Conservation (phyloP, 345 rosid genomes). For the Erucastrum elatum region DNA sequence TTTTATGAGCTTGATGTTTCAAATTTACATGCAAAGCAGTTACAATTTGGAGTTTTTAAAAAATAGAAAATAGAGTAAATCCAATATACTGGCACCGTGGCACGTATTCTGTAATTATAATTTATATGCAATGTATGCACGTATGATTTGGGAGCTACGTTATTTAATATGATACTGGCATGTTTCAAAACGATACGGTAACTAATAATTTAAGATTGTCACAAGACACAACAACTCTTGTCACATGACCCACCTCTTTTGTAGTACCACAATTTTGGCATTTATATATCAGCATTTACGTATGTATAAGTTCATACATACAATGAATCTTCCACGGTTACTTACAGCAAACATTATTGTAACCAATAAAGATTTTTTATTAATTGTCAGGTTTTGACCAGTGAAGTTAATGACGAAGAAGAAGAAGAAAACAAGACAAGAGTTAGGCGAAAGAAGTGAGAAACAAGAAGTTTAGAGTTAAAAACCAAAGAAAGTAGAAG, state of each 20-base stretch:
- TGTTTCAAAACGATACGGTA: neutral
- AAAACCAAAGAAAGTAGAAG: constrained; percentile 10
- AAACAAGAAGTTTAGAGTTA: constrained; percentile 10
- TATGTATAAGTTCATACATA: neutral
- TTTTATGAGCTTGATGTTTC: neutral
- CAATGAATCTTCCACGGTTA: constrained; percentile 26
- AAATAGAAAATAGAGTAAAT: neutral
- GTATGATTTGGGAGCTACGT: neutral
- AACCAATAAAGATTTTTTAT: constrained; percentile 5
- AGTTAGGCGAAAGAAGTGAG: constrained; percentile 14
- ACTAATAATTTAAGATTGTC: constrained; percentile 23
- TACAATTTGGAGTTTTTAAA: neutral
- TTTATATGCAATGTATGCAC: neutral
- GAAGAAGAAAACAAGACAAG: neutral
- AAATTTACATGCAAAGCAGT: constrained; percentile 18
- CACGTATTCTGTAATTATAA: neutral
- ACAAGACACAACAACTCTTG: constrained; percentile 13
- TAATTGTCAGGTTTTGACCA: constrained; percentile 30
- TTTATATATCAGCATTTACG: constrained; percentile 25
- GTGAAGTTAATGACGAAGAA: constrained; percentile 10
- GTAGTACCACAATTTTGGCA: constrained; percentile 21
- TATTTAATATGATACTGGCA: neutral
- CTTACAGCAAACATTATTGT: constrained; percentile 23
- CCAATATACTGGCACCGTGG: neutral
- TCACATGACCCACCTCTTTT: constrained; percentile 37